These are phyloP conservation scores for Cyclotella atomus DNA, from an alignment of 108 stramenopile genomes.

Conservation along the genomic window DNA sequence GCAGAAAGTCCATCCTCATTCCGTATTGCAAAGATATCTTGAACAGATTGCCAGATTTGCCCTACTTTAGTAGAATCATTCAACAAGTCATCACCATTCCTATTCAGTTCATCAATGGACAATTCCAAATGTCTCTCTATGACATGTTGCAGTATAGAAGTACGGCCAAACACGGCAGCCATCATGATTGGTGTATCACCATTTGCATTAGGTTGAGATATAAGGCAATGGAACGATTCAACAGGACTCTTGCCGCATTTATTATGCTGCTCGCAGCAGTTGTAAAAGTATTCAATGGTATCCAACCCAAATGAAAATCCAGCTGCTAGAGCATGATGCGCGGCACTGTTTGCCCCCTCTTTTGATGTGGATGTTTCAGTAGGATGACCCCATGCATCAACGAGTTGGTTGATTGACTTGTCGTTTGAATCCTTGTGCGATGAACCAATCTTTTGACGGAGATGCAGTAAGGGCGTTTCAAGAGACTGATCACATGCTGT, in stretches of 20 bases:
- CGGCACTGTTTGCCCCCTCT: conserved; percentile 52
- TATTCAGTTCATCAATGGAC: neutral
- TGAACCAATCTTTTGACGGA: conserved; percentile 20
- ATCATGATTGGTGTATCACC: conserved; percentile 75
- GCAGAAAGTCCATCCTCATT: conserved; percentile 32
- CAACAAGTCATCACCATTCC: neutral
- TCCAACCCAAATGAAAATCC: conserved; percentile 55
- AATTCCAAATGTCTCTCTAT: conserved; percentile 22
- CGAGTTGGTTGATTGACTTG: neutral
- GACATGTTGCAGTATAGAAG: conserved; percentile 9
- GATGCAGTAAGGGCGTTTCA: conserved; percentile 25
- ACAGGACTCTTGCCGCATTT: neutral
- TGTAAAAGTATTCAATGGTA: conserved; percentile 27
- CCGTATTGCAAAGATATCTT: conserved; percentile 19
- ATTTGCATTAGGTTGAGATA: conserved; percentile 53
- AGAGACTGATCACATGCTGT: conserved; percentile 68
- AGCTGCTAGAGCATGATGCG: conserved; percentile 65
- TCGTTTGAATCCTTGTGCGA: neutral
- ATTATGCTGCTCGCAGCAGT: neutral
- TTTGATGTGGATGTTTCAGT: conserved; percentile 31
- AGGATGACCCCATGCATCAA: conserved; percentile 42
- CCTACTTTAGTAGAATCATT: neutral
- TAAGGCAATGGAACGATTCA: conserved; percentile 21
- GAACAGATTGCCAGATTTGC: conserved; percentile 23
- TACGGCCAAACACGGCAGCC: conserved; percentile 48